Percentiles rank a stretch among this genome's conserved stretches.
Evolutionary conservation across 2,329 filamentous ascomycete species (phyloP).

Genomic region (Colletotrichum cordylinicola): DNA sequence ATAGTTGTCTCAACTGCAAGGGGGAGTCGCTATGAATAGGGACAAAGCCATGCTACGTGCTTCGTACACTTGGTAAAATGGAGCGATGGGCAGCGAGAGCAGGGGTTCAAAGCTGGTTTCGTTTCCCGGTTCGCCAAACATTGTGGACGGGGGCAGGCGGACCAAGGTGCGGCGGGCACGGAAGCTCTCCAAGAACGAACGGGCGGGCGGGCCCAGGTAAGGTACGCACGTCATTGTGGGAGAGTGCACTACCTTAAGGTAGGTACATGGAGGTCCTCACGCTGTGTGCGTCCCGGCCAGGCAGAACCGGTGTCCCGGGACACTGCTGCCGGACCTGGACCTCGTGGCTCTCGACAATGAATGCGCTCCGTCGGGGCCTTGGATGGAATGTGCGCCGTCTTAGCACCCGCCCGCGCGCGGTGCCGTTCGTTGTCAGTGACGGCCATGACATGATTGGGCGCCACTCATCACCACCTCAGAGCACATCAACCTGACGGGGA

Average conservation of each 20-base stretch:
- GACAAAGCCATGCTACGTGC: neutral
- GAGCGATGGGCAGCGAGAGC: neutral
- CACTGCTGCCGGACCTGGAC: neutral
- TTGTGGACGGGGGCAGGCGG: neutral
- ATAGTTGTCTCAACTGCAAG: neutral
- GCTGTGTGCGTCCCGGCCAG: neutral
- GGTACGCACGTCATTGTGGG: neutral
- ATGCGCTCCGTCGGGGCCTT: neutral
- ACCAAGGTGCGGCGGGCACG: neutral
- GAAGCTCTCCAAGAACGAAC: neutral
- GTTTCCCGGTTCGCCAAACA: neutral
- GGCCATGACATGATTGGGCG: neutral
- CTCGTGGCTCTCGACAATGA: neutral
- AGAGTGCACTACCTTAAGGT: neutral
- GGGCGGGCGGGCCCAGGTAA: neutral
- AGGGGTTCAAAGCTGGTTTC: constrained; percentile 8
- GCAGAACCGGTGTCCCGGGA: neutral
- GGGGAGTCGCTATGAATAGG: neutral
- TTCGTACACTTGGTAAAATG: neutral
- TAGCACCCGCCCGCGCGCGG: neutral
- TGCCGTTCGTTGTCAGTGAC: neutral
- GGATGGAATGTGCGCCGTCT: neutral
- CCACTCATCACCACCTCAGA: neutral
- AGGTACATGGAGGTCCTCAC: neutral
- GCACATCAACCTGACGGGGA: neutral